A percentile compares a stretch with the other conserved stretches of the same genome.
Conservation (phyloP, 352 stramenopile genomes). For the Phytophthora litchii region DNA sequence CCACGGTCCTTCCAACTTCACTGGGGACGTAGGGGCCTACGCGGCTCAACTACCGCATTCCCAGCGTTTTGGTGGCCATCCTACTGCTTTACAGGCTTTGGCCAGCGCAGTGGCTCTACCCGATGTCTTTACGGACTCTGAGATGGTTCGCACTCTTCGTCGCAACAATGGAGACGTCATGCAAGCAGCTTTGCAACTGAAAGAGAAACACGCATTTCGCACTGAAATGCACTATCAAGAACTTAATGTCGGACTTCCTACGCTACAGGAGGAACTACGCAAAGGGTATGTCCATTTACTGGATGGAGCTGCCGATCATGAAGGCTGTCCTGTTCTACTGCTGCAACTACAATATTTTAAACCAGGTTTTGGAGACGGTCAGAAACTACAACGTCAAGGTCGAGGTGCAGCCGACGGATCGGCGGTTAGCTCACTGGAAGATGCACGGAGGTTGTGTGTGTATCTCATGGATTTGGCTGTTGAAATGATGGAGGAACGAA, state of each 20-base stretch:
- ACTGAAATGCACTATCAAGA: slow-evolving; percentile 50
- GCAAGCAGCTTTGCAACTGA: slow-evolving; percentile 69
- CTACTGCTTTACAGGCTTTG: slow-evolving; percentile 66
- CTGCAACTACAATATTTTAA: slow-evolving; percentile 71
- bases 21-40: slow-evolving; percentile 35
- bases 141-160: slow-evolving; percentile 67
- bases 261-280: slow-evolving; percentile 68
- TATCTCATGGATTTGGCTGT: slow-evolving; percentile 82
- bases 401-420: slow-evolving; percentile 58
- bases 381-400: slow-evolving; percentile 67
- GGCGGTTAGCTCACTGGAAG: slow-evolving; percentile 62
- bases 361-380: slow-evolving; percentile 52
- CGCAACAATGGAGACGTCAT: slow-evolving; percentile 74
- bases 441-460: slow-evolving; percentile 67
- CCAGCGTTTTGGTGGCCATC: slow-evolving; percentile 25
- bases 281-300: slow-evolving; percentile 83
- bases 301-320: slow-evolving; percentile 52
- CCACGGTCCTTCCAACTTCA: slow-evolving; percentile 16
- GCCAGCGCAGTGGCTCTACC: slow-evolving; percentile 71
- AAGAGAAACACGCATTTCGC: slow-evolving; percentile 67
- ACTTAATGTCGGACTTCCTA: slow-evolving; percentile 64
- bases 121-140: slow-evolving; percentile 51
- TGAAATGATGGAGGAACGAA: slow-evolving; percentile 73
- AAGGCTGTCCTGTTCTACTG: slow-evolving; percentile 62
- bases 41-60: slow-evolving; percentile 37